These are phyloP conservation scores for Cystobasidium slooffiae DNA, from an alignment of 1,284 basidiomycete species.

Conservation along the genomic window DNA sequence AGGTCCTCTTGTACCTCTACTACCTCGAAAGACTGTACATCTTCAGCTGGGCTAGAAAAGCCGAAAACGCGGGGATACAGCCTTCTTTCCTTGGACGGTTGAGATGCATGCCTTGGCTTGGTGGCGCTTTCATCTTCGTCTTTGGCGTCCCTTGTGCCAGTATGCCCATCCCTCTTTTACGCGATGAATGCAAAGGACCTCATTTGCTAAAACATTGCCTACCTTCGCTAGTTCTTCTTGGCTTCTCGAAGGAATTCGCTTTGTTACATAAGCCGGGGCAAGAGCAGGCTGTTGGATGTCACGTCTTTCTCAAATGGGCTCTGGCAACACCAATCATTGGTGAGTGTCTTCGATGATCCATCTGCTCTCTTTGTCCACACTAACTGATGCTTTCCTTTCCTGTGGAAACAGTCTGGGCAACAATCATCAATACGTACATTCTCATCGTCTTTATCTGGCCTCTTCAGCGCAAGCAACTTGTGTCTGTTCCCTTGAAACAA, in stretches of 20 bases:
- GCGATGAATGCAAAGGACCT: background rate
- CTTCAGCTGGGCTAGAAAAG: conserved; percentile 25
- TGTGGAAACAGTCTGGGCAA: conserved; percentile 19
- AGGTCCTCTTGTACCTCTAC: conserved; percentile 40
- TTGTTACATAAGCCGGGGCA: conserved; percentile 4
- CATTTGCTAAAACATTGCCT: background rate
- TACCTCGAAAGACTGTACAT: conserved; percentile 38
- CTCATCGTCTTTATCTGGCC: conserved; percentile 14
- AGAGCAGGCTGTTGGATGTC: conserved; percentile 32
- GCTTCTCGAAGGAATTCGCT: conserved; percentile 28
- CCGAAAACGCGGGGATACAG: background rate
- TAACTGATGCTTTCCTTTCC: background rate
- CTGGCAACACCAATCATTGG: conserved; percentile 38
- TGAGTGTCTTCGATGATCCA: background rate
- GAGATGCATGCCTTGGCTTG: conserved; percentile 28
- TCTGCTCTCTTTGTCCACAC: background rate
- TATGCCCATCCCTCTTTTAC: background rate
- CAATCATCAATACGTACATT: conserved; percentile 39
- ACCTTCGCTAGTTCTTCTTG: conserved; percentile 24
- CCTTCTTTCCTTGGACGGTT: conserved; percentile 24
- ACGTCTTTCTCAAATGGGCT: conserved; percentile 41
- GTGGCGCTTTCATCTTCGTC: conserved; percentile 29
- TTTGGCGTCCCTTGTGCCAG: conserved; percentile 42
- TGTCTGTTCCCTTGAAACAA: background rate
- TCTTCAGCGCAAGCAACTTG: background rate